Evolutionary conservation across 192 early-diverging fungal genomes (phyloP).

Genomic region (Linnemannia hyalina): DNA sequence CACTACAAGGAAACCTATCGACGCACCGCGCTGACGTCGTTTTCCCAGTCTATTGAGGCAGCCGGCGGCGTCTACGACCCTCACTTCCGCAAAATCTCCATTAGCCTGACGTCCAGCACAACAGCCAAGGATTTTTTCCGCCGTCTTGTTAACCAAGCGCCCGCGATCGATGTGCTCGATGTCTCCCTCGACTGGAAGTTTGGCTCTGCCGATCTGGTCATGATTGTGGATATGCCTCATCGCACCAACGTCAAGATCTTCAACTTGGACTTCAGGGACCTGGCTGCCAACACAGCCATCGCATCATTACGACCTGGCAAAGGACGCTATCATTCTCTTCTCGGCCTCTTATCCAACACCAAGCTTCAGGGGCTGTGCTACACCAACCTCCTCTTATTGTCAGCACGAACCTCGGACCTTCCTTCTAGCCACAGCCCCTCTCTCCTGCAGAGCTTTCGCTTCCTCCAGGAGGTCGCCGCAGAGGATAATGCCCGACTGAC

Average conservation of each 20-base stretch:
- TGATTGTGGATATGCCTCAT: background rate
- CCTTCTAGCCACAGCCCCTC: background rate
- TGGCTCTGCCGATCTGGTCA: conserved; percentile 6
- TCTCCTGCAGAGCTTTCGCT: background rate
- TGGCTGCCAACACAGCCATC: background rate
- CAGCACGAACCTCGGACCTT: background rate
- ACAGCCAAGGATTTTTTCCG: conserved; percentile 15
- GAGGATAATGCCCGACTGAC: background rate
- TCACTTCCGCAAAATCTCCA: conserved; percentile 3
- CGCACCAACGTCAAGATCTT: conserved; percentile 6
- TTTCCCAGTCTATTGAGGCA: background rate
- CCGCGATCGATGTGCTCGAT: conserved; percentile 2
- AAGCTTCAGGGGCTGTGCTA: background rate
- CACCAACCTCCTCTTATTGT: background rate
- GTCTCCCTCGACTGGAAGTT: background rate
- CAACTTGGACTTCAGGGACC: conserved; percentile 8
- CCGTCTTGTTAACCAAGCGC: background rate
- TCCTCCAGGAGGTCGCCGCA: background rate
- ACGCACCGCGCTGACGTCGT: background rate
- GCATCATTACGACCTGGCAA: conserved; percentile 3
- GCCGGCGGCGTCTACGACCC: background rate
- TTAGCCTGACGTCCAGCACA: background rate
- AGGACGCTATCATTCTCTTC: background rate
- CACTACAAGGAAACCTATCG: conserved; percentile 23
- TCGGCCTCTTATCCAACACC: background rate